Evolutionary conservation across 306 rosid species (phyloP).

Genomic region (Begonia masoniana): DNA sequence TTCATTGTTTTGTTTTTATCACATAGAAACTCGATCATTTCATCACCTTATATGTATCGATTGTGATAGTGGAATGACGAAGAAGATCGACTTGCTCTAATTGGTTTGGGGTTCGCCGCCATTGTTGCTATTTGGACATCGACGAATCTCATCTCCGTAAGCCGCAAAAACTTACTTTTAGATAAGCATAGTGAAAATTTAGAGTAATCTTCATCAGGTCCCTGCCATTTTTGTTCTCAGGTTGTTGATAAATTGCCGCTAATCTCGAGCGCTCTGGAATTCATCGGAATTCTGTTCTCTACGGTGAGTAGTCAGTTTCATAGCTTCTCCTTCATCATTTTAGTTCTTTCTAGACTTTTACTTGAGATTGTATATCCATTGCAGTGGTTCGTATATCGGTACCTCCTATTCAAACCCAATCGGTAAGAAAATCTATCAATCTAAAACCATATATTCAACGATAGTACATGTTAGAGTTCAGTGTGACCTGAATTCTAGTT

Average conservation of each 20-base stretch:
- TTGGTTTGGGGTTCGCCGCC: conserved; percentile 77
- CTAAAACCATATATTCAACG: not conserved
- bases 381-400: conserved; percentile 96
- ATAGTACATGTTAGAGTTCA: not conserved
- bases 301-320: conserved; percentile 29
- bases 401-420: conserved; percentile 83
- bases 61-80: conserved; percentile 57
- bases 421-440: conserved; percentile 30
- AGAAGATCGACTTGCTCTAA: conserved; percentile 56
- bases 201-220: not conserved
- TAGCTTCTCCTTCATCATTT: not conserved
- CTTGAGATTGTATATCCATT: conserved; percentile 19
- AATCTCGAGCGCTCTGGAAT: conserved; percentile 48
- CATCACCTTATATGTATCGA: not conserved
- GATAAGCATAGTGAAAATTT: not conserved
- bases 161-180: not conserved
- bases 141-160: conserved; percentile 51
- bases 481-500: not conserved
- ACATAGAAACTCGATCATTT: too few species aligned
- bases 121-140: conserved; percentile 59
- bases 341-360: conserved; percentile 9
- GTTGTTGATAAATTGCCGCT: conserved; percentile 70
- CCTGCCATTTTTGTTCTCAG: conserved; percentile 14
- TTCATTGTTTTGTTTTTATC: too few species aligned
- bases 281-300: conserved; percentile 65